Conservation (phyloP, 257 asterid species). For the Fraxinus excelsior region DNA sequence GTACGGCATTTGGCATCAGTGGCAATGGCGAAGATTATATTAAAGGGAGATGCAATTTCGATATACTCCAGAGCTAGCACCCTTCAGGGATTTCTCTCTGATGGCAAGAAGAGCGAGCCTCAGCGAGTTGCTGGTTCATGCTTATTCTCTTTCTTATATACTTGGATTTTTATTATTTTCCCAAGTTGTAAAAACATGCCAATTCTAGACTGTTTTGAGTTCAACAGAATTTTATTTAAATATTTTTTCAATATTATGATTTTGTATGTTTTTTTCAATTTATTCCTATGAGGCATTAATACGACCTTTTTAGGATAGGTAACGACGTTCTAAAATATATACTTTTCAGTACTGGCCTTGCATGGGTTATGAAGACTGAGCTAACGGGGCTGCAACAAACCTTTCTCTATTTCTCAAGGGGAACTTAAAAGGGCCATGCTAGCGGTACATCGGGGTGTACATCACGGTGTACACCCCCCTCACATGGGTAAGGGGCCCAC, state of each 20-base stretch:
- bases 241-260: slow-evolving; percentile 17
- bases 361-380: not conserved
- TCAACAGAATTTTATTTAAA: not conserved
- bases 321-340: not conserved
- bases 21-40: slow-evolving; percentile 88
- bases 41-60: slow-evolving; percentile 83
- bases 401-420: slow-evolving; percentile 9
- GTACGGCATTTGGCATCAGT: slow-evolving; percentile 93
- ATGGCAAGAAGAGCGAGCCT: slow-evolving; percentile 84
- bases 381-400: not conserved
- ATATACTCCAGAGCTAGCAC: slow-evolving; percentile 97
- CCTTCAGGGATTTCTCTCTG: slow-evolving; percentile 95
- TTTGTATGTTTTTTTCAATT: slow-evolving; percentile 10
- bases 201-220: slow-evolving; percentile 14
- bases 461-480: too few species aligned
- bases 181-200: slow-evolving; percentile 1
- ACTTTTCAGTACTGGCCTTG: slow-evolving; percentile 3
- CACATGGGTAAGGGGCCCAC: too few species aligned
- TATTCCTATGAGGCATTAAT: slow-evolving; percentile 15
- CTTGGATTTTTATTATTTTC: slow-evolving; percentile 10
- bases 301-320: not conserved
- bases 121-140: slow-evolving; percentile 87
- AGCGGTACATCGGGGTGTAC: too few species aligned
- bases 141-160: slow-evolving; percentile 18
- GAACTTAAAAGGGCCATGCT: too few species aligned